A percentile compares a stretch with the other conserved stretches of the same genome.
phyloP scores from a whole-genome alignment of 2,329 filamentous ascomycete genomes.

The Biscogniauxia marginata region DNA sequence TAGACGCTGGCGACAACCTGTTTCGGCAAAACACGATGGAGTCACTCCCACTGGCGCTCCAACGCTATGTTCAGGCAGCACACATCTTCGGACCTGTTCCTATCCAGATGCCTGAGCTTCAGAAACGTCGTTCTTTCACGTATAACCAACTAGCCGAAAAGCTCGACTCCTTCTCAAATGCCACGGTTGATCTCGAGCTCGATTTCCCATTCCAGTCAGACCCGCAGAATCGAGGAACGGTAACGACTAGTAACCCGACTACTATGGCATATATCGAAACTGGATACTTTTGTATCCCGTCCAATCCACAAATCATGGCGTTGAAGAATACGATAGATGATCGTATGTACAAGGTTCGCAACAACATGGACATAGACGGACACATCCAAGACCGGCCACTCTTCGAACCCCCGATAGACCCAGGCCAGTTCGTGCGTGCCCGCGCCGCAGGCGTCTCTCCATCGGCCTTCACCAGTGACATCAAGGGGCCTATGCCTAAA shows the following conservation, averaged over 20 bases:
- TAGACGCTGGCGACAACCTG: constrained; percentile 1
- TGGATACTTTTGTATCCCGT: constrained; percentile 3
- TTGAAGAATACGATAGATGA: constrained; percentile 1
- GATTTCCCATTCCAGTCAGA: constrained; percentile 4
- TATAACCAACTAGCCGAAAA: too few species aligned
- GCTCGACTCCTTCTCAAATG: constrained; percentile 3
- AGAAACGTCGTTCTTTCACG: too few species aligned
- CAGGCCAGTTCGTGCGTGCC: neutral
- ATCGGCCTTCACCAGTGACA: constrained; percentile 1
- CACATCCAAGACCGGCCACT: neutral
- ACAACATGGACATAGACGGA: constrained; percentile 3
- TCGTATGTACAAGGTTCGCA: constrained; percentile 3
- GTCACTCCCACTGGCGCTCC: constrained; percentile 1
- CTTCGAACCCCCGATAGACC: constrained; percentile 3
- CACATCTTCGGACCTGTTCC: constrained; percentile 3
- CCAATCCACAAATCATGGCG: neutral
- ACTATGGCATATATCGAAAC: neutral
- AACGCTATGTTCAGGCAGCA: constrained; percentile 6
- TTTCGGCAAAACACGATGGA: constrained; percentile 5
- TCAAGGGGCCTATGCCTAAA: neutral
- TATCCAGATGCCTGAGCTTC: too few species aligned
- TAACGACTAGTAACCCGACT: too few species aligned
- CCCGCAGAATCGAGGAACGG: neutral
- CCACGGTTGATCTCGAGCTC: neutral
- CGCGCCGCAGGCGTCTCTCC: neutral